Conservation (phyloP, 371 early-diverging fungal species). For the Funneliformis caledonium region DNA sequence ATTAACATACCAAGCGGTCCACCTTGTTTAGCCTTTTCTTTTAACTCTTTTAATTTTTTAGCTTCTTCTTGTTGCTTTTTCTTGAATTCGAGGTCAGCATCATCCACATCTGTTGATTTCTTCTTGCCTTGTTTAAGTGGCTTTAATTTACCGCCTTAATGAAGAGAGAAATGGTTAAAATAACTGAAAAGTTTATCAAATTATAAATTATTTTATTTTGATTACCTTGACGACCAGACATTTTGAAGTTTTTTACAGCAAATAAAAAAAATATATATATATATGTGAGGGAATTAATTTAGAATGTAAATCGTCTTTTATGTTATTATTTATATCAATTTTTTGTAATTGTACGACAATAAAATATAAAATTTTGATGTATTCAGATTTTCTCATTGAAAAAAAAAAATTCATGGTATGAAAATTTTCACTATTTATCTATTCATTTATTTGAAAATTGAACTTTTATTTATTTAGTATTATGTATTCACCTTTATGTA, state of each 20-base stretch:
- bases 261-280: too few relatives aligned
- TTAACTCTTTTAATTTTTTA: conserved; percentile 80
- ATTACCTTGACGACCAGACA: conserved; percentile 60
- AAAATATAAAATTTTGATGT: too few relatives aligned
- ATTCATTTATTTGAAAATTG: background rate
- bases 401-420: background rate
- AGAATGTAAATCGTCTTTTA: too few relatives aligned
- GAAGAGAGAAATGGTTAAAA: background rate
- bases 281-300: too few relatives aligned
- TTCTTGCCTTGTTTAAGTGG: conserved; percentile 84
- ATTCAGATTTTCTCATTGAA: too few relatives aligned
- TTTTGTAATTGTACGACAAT: background rate
- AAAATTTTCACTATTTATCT: background rate
- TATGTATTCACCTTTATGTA: conserved; percentile 32
- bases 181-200: background rate
- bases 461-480: background rate
- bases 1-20: conserved; percentile 75
- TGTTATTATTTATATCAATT: too few relatives aligned
- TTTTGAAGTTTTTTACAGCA: too few relatives aligned
- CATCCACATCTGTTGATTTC: conserved; percentile 62
- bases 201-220: conserved; percentile 41
- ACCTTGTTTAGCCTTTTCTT: conserved; percentile 76
- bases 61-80: conserved; percentile 83
- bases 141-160: conserved; percentile 76
- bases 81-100: conserved; percentile 81